Evolutionary conservation across 2,329 filamentous ascomycete genomes (phyloP).

Genomic region (Coleophoma eucalyptorum): DNA sequence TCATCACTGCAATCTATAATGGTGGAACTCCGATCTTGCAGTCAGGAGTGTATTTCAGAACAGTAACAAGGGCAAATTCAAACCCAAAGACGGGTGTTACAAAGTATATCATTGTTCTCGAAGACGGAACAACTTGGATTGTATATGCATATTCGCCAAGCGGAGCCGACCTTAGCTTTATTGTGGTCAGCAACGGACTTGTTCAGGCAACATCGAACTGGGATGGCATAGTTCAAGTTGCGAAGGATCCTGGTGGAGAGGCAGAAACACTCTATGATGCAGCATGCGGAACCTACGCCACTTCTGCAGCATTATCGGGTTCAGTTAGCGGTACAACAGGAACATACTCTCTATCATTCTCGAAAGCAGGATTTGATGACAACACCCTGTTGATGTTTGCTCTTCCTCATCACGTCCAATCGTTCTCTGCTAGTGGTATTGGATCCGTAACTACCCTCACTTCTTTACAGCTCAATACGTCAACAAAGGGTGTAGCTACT

Average conservation of each 20-base stretch:
- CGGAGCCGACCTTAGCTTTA: conserved; percentile 61
- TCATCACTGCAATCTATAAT: conserved; percentile 74
- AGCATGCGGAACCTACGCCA: conserved; percentile 72
- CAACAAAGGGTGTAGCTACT: conserved; percentile 79
- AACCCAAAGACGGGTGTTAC: conserved; percentile 59
- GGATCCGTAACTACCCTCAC: conserved; percentile 48
- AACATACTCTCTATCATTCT: conserved; percentile 70
- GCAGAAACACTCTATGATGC: conserved; percentile 71
- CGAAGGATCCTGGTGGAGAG: conserved; percentile 63
- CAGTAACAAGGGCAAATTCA: conserved; percentile 53
- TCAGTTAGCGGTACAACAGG: conserved; percentile 55
- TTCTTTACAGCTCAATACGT: conserved; percentile 64
- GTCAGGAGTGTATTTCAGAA: conserved; percentile 69
- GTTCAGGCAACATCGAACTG: conserved; percentile 66
- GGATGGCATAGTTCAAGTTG: conserved; percentile 75
- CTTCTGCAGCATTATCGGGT: conserved; percentile 60
- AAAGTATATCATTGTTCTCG: conserved; percentile 73
- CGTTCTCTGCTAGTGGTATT: conserved; percentile 59
- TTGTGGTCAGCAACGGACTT: conserved; percentile 60
- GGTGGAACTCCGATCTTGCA: conserved; percentile 70
- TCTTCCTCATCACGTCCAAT: conserved; percentile 78
- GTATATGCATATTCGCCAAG: conserved; percentile 67
- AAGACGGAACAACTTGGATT: conserved; percentile 73
- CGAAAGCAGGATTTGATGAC: conserved; percentile 60
- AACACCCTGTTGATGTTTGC: conserved; percentile 77